Evolutionary conservation across 306 rosid species (phyloP).

Genomic region (Biancaea sappan): DNA sequence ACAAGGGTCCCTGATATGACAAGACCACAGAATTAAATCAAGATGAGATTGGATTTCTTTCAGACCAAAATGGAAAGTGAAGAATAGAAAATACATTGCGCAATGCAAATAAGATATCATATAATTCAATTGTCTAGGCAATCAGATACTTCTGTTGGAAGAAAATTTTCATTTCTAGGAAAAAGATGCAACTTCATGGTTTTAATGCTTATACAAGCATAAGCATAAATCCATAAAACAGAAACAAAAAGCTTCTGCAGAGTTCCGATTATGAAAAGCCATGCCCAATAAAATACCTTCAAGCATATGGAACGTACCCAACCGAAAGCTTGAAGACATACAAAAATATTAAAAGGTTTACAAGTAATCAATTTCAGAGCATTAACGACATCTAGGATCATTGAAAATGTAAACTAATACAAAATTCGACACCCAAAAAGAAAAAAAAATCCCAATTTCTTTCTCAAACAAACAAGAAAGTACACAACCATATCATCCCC

Average conservation of each 20-base stretch:
- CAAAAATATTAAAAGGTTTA: neutral
- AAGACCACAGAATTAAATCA: neutral
- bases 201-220: neutral
- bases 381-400: neutral
- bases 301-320: neutral
- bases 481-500: constrained; percentile 31
- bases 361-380: constrained; percentile 3
- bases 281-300: neutral
- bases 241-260: neutral
- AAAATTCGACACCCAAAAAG: neutral
- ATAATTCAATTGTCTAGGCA: neutral
- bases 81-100: neutral
- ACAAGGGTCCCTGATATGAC: neutral
- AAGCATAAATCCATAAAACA: constrained; percentile 15
- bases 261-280: neutral
- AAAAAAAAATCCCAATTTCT: neutral
- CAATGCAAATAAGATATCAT: neutral
- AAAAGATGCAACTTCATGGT: neutral
- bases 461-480: constrained; percentile 21
- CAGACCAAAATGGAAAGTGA: neutral
- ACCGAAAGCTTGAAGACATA: neutral
- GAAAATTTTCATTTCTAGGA: neutral
- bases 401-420: neutral
- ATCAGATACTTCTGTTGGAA: neutral
- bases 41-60: neutral